A percentile compares a stretch with the other conserved stretches of the same genome.
phyloP scores from a whole-genome alignment of 1,284 basidiomycete species.

The Macrocystidia cucumis region DNA sequence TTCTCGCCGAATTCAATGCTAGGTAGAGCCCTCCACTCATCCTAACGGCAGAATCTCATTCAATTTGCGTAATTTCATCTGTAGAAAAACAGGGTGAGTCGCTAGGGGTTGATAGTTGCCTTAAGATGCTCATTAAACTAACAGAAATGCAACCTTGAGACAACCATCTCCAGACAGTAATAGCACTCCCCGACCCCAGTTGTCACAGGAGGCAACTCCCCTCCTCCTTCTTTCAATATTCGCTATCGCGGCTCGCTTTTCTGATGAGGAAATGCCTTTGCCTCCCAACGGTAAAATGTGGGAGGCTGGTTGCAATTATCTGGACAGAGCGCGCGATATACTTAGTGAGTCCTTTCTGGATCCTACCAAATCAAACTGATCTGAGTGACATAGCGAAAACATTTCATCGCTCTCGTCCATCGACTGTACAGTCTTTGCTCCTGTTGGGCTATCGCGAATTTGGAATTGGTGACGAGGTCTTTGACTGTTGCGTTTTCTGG shows the following conservation, averaged over 20 bases:
- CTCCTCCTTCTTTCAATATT: constrained; percentile 75
- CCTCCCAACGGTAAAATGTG: constrained; percentile 53
- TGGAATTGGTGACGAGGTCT: constrained; percentile 47
- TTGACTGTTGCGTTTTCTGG: neutral
- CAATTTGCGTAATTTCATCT: neutral
- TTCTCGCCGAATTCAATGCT: constrained; percentile 55
- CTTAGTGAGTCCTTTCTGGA: constrained; percentile 38
- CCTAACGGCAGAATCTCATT: constrained; percentile 2
- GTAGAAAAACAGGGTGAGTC: constrained; percentile 15
- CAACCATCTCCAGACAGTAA: constrained; percentile 12
- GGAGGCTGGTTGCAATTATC: constrained; percentile 65
- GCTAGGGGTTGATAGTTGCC: neutral
- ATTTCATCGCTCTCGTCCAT: constrained; percentile 57
- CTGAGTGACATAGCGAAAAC: constrained; percentile 39
- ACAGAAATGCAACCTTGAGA: constrained; percentile 3
- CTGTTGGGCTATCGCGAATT: constrained; percentile 78
- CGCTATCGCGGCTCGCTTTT: constrained; percentile 68
- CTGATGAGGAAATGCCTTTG: constrained; percentile 36
- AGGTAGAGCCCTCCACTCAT: constrained; percentile 29
- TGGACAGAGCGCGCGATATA: constrained; percentile 58
- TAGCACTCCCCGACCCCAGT: constrained; percentile 32
- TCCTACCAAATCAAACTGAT: neutral
- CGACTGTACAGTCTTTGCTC: constrained; percentile 71
- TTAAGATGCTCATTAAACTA: neutral
- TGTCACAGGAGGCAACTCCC: constrained; percentile 58